These are phyloP conservation scores for Xerocomus nothofagi DNA, from an alignment of 1,284 basidiomycete species.

Conservation along the genomic window DNA sequence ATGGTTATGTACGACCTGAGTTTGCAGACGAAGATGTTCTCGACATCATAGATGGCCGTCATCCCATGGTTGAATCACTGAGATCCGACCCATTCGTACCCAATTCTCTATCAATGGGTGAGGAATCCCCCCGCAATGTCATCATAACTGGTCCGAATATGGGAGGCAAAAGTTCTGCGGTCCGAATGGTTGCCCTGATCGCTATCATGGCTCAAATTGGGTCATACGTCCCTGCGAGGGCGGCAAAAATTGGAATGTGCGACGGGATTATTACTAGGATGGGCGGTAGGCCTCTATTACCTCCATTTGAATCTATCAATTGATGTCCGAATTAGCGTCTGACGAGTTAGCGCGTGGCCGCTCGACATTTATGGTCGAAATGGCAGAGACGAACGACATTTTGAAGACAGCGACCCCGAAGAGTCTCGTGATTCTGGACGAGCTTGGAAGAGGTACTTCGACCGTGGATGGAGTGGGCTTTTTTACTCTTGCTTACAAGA, in stretches of 20 bases:
- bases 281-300: conserved; percentile 55
- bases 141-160: conserved; percentile 85
- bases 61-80: conserved; percentile 82
- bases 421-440: conserved; percentile 86
- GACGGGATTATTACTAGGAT: conserved; percentile 87
- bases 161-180: conserved; percentile 79
- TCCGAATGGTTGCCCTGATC: conserved; percentile 74
- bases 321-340: conserved; percentile 52
- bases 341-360: conserved; percentile 85
- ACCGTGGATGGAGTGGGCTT: conserved; percentile 78
- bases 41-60: conserved; percentile 71
- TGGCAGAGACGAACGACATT: conserved; percentile 92
- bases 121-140: conserved; percentile 55
- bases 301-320: conserved; percentile 1
- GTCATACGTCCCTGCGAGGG: conserved; percentile 74
- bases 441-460: conserved; percentile 81
- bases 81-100: conserved; percentile 80
- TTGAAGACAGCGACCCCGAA: conserved; percentile 68
- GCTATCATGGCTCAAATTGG: conserved; percentile 71
- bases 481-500: not conserved
- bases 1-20: conserved; percentile 71
- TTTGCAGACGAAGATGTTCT: conserved; percentile 60
- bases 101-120: conserved; percentile 62
- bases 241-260: conserved; percentile 71
- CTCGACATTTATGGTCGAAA: conserved; percentile 96